phyloP scores from a whole-genome alignment of 2,329 filamentous ascomycete species.

The Hypoxylon sp. region DNA sequence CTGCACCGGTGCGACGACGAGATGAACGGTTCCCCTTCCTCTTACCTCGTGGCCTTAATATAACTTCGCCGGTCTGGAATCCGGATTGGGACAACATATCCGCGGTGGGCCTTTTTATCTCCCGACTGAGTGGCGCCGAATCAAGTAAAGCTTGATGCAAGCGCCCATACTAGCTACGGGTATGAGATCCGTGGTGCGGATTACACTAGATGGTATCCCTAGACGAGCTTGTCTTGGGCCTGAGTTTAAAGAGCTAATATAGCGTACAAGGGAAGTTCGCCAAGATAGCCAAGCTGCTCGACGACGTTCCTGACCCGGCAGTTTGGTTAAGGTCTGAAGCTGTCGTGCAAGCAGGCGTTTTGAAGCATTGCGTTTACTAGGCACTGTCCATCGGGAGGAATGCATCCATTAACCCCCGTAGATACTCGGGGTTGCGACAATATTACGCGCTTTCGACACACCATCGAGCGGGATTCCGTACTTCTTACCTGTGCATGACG shows the following conservation, averaged over 20 bases:
- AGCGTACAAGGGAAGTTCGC: slow-evolving; percentile 21
- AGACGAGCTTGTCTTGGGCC: slow-evolving; percentile 20
- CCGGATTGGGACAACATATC: slow-evolving; percentile 30
- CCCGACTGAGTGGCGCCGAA: slow-evolving; percentile 44
- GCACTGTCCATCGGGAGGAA: background rate
- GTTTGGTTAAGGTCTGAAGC: slow-evolving; percentile 36
- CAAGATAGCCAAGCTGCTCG: slow-evolving; percentile 41
- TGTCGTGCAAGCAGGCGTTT: slow-evolving; percentile 6
- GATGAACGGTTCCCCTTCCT: slow-evolving; percentile 5
- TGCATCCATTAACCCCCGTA: background rate
- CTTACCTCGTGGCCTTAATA: slow-evolving; percentile 39
- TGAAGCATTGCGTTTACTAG: slow-evolving; percentile 5
- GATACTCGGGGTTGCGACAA: background rate
- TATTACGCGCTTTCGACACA: background rate
- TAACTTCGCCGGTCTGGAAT: slow-evolving; percentile 24
- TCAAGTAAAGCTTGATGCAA: slow-evolving; percentile 28
- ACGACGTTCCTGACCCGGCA: slow-evolving; percentile 35
- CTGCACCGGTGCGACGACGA: slow-evolving; percentile 17
- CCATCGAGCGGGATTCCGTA: background rate
- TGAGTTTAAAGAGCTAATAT: slow-evolving; percentile 10
- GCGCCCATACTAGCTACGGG: slow-evolving; percentile 31
- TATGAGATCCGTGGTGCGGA: slow-evolving; percentile 36
- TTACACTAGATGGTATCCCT: slow-evolving; percentile 31
- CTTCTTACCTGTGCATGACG: background rate
- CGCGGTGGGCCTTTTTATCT: slow-evolving; percentile 34